Percentiles rank a stretch among this genome's conserved stretches.
These are phyloP conservation scores for Porphyrellus cyaneotinctus DNA, from an alignment of 768 basidiomycete species.

Conservation along the genomic window DNA sequence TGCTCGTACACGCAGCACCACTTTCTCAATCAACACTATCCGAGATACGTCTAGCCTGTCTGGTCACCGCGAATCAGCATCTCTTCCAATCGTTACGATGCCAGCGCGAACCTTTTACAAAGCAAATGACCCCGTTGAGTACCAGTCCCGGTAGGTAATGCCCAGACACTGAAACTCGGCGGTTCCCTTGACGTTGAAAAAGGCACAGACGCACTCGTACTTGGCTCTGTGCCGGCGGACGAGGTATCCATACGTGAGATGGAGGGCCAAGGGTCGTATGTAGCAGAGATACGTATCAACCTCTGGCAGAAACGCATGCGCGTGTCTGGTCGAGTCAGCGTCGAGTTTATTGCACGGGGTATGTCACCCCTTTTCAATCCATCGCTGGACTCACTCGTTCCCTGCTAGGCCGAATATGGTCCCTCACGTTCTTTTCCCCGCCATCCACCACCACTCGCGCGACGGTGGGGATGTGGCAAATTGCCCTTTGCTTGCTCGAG, in stretches of 20 bases:
- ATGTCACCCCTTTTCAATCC: neutral
- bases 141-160: conserved; percentile 8
- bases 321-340: conserved; percentile 45
- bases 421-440: conserved; percentile 22
- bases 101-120: conserved; percentile 3
- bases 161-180: no score
- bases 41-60: conserved; percentile 65
- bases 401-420: conserved; percentile 26
- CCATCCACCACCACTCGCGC: neutral
- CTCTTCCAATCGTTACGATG: conserved; percentile 26
- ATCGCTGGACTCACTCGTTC: neutral
- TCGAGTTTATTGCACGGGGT: conserved; percentile 68
- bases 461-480: conserved; percentile 32
- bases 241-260: conserved; percentile 53
- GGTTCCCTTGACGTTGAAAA: neutral
- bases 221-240: conserved; percentile 47
- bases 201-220: conserved; percentile 48
- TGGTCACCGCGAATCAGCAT: conserved; percentile 29
- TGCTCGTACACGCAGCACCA: conserved; percentile 52
- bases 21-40: conserved; percentile 41
- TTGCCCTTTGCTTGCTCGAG: conserved; percentile 49
- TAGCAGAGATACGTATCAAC: conserved; percentile 39
- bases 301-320: conserved; percentile 71
- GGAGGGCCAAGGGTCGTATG: conserved; percentile 49
- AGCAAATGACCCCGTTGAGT: conserved; percentile 11